A percentile compares a stretch with the other conserved stretches of the same genome.
Evolutionary conservation across 2,329 filamentous ascomycete genomes (phyloP).

Genomic region (Thelonectria discophora): DNA sequence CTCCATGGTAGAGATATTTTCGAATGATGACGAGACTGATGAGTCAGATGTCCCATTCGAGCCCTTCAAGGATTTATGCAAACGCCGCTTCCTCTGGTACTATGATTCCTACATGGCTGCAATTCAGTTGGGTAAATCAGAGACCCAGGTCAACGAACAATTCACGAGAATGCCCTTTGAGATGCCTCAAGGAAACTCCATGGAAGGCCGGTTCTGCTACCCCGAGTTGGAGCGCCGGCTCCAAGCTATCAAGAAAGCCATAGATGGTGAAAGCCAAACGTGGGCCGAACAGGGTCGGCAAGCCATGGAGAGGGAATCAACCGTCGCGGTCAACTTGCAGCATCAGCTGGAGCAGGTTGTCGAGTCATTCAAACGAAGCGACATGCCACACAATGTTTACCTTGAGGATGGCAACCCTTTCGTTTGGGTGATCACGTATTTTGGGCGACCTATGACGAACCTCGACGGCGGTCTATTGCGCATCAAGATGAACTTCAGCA

Average conservation of each 20-base stretch:
- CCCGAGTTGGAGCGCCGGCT: constrained; percentile 75
- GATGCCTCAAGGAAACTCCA: constrained; percentile 70
- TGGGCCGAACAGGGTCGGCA: constrained; percentile 78
- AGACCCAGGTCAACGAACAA: constrained; percentile 67
- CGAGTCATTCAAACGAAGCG: constrained; percentile 75
- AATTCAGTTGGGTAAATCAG: constrained; percentile 70
- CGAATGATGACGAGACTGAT: constrained; percentile 58
- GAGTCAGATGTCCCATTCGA: constrained; percentile 72
- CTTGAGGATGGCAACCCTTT: constrained; percentile 87
- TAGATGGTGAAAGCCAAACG: constrained; percentile 74
- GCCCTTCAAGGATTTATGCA: constrained; percentile 89
- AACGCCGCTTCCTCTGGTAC: constrained; percentile 95
- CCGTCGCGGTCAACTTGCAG: constrained; percentile 82
- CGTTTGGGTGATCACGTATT: constrained; percentile 87
- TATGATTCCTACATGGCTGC: constrained; percentile 84
- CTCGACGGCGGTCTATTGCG: constrained; percentile 91
- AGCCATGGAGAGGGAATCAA: constrained; percentile 71
- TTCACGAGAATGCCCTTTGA: constrained; percentile 95
- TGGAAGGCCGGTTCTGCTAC: constrained; percentile 90
- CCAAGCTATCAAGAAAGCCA: constrained; percentile 70
- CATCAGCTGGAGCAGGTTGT: constrained; percentile 86
- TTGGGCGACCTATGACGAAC: constrained; percentile 91
- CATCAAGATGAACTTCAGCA: constrained; percentile 81
- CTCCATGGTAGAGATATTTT: constrained; percentile 51
- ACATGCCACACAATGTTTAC: constrained; percentile 77